A percentile compares a stretch with the other conserved stretches of the same genome.
These are phyloP conservation scores for Colletotrichum sp. DNA, from an alignment of 2,329 filamentous ascomycete species.

Conservation along the genomic window DNA sequence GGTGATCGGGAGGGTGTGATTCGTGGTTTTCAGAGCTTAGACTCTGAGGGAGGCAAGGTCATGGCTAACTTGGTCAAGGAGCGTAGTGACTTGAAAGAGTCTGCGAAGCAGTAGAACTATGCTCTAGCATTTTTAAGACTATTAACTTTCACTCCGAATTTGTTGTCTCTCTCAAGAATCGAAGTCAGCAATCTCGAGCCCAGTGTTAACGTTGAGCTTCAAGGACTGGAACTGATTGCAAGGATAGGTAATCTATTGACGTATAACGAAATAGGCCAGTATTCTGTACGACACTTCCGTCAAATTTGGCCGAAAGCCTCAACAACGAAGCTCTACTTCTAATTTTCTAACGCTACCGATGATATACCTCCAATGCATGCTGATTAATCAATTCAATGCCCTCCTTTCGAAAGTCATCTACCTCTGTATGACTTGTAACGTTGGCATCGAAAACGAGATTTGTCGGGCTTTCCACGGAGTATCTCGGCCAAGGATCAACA, in stretches of 20 bases:
- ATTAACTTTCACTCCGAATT: fast-evolving
- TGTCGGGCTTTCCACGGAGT: background rate
- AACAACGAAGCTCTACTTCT: fast-evolving
- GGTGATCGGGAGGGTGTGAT: constrained; percentile 64
- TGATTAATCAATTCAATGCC: background rate
- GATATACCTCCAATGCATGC: background rate
- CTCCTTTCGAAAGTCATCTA: background rate
- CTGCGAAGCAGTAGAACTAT: background rate
- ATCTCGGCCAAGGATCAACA: background rate
- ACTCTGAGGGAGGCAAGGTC: constrained; percentile 30
- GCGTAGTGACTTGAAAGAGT: constrained; percentile 31
- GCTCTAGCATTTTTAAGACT: background rate
- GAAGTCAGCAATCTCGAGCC: background rate
- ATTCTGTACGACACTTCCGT: fast-evolving
- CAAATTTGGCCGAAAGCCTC: background rate
- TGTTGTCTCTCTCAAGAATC: fast-evolving
- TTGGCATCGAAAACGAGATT: background rate
- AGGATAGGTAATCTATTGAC: too few relatives aligned
- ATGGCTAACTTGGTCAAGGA: constrained; percentile 37
- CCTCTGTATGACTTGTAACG: background rate
- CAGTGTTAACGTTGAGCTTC: too few relatives aligned
- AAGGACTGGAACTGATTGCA: too few relatives aligned
- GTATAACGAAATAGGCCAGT: background rate
- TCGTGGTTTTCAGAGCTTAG: constrained; percentile 53
- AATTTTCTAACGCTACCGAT: background rate